These are phyloP conservation scores for Avena sativa DNA, from an alignment of 176 grass and related monocot genomes.

Conservation along the genomic window DNA sequence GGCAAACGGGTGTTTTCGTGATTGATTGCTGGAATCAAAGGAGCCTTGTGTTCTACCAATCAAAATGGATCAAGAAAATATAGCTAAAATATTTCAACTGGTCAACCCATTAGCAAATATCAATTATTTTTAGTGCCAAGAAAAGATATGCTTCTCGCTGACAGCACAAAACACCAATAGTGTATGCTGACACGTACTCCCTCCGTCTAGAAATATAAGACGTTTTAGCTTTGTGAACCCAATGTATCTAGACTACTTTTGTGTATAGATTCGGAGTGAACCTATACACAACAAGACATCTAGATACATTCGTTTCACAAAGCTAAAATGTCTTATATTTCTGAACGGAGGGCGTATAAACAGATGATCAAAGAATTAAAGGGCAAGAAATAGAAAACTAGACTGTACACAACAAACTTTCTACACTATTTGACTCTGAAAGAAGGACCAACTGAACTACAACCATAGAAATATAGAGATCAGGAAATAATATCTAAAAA, in stretches of 20 bases:
- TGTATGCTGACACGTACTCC: neutral
- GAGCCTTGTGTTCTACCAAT: neutral
- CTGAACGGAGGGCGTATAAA: neutral
- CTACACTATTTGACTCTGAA: neutral
- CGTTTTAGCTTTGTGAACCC: too few species aligned
- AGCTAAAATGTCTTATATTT: too few species aligned
- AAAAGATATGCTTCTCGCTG: conserved; percentile 7
- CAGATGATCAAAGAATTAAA: neutral
- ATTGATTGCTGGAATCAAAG: neutral
- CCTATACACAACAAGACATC: too few species aligned
- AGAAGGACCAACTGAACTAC: conserved; percentile 1
- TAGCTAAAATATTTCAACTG: conserved; percentile 6
- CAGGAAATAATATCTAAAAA: neutral
- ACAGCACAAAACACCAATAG: conserved; percentile 41
- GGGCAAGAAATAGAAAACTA: neutral
- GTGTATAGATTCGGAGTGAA: too few species aligned
- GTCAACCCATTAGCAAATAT: conserved; percentile 38
- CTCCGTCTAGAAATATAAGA: too few species aligned
- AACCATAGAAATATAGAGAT: neutral
- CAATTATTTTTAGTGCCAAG: neutral
- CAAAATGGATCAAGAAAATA: conserved; percentile 16
- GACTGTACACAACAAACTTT: neutral
- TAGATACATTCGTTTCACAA: too few species aligned
- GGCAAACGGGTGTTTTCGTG: neutral
- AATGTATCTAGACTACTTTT: too few species aligned